Evolutionary conservation across 75 land plant genomes (phyloP).

Genomic region (Azolla pinnata): DNA sequence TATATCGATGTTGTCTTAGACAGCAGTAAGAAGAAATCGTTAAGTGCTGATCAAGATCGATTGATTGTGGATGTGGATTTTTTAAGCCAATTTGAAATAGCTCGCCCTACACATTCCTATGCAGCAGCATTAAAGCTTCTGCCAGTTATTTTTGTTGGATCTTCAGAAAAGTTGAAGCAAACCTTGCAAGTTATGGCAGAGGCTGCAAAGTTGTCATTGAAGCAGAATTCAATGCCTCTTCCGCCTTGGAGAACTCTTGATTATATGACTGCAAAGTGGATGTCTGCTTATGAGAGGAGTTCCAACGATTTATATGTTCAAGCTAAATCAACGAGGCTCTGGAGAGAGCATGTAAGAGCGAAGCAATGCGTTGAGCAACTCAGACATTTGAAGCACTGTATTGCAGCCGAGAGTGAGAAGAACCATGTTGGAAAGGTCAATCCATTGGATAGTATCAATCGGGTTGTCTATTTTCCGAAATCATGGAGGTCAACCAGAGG

Average conservation of each 20-base stretch:
- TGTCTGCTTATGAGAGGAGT: slow-evolving; percentile 25
- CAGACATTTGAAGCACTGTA: slow-evolving; percentile 13
- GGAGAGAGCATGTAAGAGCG: slow-evolving; percentile 9
- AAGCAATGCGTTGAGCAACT: slow-evolving; percentile 17
- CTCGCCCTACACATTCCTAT: slow-evolving; percentile 28
- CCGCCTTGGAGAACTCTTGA: slow-evolving; percentile 47
- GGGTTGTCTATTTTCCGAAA: background rate
- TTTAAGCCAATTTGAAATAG: slow-evolving; percentile 28
- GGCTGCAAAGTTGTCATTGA: slow-evolving; percentile 26
- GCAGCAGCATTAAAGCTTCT: slow-evolving; percentile 17
- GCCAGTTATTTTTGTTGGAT: slow-evolving; percentile 25
- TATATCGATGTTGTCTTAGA: slow-evolving; percentile 27
- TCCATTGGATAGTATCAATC: background rate
- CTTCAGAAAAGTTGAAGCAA: slow-evolving; percentile 15
- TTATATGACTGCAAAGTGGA: slow-evolving; percentile 39
- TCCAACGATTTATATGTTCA: background rate
- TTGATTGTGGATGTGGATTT: slow-evolving; percentile 35
- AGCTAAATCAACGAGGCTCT: slow-evolving; percentile 2
- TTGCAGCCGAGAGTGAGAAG: slow-evolving; percentile 5
- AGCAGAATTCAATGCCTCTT: slow-evolving; percentile 29
- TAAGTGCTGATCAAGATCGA: slow-evolving; percentile 15
- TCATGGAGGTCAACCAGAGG: background rate
- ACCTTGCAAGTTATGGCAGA: slow-evolving; percentile 32
- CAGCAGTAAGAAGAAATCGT: background rate
- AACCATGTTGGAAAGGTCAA: background rate